phyloP scores from a whole-genome alignment of 495 filamentous ascomycete genomes.

The Aspergillus coremiiformis region DNA sequence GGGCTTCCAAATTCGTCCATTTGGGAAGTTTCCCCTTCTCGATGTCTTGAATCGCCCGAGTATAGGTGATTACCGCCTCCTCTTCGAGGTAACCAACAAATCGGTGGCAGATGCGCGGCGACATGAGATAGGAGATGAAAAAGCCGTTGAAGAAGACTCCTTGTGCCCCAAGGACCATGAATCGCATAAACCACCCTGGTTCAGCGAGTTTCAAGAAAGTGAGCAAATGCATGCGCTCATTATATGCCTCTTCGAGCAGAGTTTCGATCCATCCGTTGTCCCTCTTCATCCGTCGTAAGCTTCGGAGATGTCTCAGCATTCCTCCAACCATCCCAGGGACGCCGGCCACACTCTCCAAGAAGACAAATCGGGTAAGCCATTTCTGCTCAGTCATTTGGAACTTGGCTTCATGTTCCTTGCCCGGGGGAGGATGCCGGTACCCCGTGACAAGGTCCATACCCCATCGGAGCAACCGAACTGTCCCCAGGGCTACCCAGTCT shows the following conservation, averaged over 20 bases:
- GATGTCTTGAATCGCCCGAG: constrained; percentile 74
- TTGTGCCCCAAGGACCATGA: constrained; percentile 76
- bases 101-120: constrained; percentile 83
- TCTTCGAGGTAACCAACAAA: constrained; percentile 98
- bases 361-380: constrained; percentile 79
- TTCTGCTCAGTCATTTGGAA: constrained; percentile 66
- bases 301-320: constrained; percentile 82
- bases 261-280: constrained; percentile 99
- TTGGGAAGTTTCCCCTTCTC: constrained; percentile 74
- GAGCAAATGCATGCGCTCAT: constrained; percentile 93
- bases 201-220: constrained; percentile 91
- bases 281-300: constrained; percentile 72
- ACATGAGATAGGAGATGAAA: constrained; percentile 83
- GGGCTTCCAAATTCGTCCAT: constrained; percentile 73
- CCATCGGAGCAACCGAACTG: constrained; percentile 57
- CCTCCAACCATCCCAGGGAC: constrained; percentile 97
- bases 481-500: constrained; percentile 56
- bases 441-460: constrained; percentile 62
- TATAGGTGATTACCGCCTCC: constrained; percentile 94
- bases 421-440: constrained; percentile 56
- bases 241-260: constrained; percentile 86
- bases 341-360: constrained; percentile 88
- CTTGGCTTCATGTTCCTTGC: constrained; percentile 32
- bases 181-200: constrained; percentile 80
- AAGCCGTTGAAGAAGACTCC: constrained; percentile 92